A percentile compares a stretch with the other conserved stretches of the same genome.
Conservation (phyloP, 495 filamentous ascomycete species). For the Corynascus novoguineensis region DNA sequence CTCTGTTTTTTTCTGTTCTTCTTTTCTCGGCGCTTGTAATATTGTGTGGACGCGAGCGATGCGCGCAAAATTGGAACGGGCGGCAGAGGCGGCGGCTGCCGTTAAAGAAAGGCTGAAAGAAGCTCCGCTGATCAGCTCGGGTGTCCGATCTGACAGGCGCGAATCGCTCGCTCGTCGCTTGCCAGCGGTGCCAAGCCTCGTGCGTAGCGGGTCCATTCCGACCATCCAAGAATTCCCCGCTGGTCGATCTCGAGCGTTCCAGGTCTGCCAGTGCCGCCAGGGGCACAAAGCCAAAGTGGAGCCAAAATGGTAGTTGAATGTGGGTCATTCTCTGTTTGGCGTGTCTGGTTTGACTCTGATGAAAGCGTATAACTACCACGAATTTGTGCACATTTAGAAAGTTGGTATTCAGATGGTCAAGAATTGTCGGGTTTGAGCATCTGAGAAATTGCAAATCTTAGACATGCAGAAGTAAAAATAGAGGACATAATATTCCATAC, state of each 20-base stretch:
- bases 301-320: too few relatives aligned
- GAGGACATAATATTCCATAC: too few relatives aligned
- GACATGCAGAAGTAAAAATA: too few relatives aligned
- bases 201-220: not conserved
- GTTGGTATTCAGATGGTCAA: too few relatives aligned
- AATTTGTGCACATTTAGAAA: too few relatives aligned
- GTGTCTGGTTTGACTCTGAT: too few relatives aligned
- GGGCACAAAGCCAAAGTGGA: not conserved
- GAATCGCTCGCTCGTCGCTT: constrained; percentile 4
- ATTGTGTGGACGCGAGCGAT: not conserved
- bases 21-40: not conserved
- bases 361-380: too few relatives aligned
- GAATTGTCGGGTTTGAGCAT: too few relatives aligned
- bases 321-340: too few relatives aligned
- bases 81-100: constrained; percentile 3
- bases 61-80: not conserved
- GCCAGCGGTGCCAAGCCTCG: not conserved
- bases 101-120: not conserved
- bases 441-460: too few relatives aligned
- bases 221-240: constrained; percentile 6
- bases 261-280: not conserved
- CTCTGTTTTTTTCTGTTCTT: too few relatives aligned
- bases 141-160: not conserved
- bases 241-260: not conserved
- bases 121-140: not conserved